Conservation (phyloP, 1,139 yeast genomes). For the Arxiozyma slooffiae region DNA sequence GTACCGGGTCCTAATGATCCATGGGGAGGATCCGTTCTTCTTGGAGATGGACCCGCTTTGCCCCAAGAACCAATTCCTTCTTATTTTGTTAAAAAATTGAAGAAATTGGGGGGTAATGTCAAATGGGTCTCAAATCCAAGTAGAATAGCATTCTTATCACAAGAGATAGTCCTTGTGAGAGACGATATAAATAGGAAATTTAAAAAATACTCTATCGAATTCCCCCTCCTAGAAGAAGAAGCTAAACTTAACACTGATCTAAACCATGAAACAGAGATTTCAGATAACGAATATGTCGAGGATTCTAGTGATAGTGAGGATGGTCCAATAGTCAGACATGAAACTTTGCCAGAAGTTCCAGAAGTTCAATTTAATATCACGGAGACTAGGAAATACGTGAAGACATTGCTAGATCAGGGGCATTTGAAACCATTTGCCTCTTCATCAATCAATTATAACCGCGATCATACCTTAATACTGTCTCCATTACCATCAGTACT, state of each 20-base stretch:
- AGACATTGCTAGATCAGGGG: conserved; percentile 79
- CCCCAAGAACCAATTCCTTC: conserved; percentile 68
- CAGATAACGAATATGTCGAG: not conserved
- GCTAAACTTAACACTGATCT: conserved; percentile 13
- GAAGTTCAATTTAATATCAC: conserved; percentile 11
- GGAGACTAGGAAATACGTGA: conserved; percentile 67
- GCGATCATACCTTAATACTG: conserved; percentile 58
- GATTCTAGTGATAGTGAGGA: conserved; percentile 1
- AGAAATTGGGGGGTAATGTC: conserved; percentile 52
- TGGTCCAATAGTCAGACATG: not conserved
- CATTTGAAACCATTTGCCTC: conserved; percentile 70
- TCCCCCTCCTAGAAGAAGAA: conserved; percentile 36
- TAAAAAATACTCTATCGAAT: conserved; percentile 55
- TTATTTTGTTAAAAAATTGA: conserved; percentile 58
- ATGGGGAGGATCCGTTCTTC: conserved; percentile 38
- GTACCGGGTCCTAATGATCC: conserved; percentile 91
- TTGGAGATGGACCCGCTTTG: conserved; percentile 23
- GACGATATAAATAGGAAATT: conserved; percentile 66
- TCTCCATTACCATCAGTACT: conserved; percentile 72
- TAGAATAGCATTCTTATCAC: conserved; percentile 66
- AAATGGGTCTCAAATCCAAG: conserved; percentile 74
- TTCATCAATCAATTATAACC: conserved; percentile 56
- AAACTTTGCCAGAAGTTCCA: not conserved
- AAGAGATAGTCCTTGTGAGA: conserved; percentile 65
- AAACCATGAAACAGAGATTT: not conserved